phyloP scores from a whole-genome alignment of 257 asterid genomes.

The Rauvolfia tetraphylla region DNA sequence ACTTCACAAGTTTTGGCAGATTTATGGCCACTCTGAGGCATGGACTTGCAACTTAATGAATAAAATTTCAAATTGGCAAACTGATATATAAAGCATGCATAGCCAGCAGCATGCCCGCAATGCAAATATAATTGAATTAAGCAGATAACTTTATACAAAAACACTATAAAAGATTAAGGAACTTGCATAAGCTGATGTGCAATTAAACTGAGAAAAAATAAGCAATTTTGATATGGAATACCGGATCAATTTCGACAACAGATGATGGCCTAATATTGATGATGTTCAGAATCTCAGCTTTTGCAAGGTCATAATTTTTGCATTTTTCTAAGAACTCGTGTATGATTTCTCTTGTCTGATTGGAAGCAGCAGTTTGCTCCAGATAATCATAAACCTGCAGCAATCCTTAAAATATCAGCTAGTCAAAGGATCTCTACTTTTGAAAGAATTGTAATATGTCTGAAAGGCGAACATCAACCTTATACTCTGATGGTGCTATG shows the following conservation, averaged over 20 bases:
- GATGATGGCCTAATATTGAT: constrained; percentile 63
- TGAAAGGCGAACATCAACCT: constrained; percentile 38
- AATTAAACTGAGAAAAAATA: constrained; percentile 5
- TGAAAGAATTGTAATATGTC: background rate
- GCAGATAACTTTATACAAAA: background rate
- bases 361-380: constrained; percentile 58
- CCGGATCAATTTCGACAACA: constrained; percentile 53
- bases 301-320: constrained; percentile 44
- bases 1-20: background rate
- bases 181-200: background rate
- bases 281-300: constrained; percentile 70
- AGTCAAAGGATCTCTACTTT: background rate
- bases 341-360: constrained; percentile 51
- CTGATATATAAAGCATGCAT: background rate
- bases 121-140: background rate
- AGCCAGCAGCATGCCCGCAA: background rate
- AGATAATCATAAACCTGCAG: constrained; percentile 72
- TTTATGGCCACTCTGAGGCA: background rate
- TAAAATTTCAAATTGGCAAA: background rate
- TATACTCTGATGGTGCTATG: constrained; percentile 62
- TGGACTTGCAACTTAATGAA: background rate
- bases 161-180: background rate
- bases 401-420: constrained; percentile 10
- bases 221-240: constrained; percentile 21
- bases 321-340: constrained; percentile 42